Evolutionary conservation across 208 protist genomes (phyloP).

Genomic region (Leptomonas seymouri): DNA sequence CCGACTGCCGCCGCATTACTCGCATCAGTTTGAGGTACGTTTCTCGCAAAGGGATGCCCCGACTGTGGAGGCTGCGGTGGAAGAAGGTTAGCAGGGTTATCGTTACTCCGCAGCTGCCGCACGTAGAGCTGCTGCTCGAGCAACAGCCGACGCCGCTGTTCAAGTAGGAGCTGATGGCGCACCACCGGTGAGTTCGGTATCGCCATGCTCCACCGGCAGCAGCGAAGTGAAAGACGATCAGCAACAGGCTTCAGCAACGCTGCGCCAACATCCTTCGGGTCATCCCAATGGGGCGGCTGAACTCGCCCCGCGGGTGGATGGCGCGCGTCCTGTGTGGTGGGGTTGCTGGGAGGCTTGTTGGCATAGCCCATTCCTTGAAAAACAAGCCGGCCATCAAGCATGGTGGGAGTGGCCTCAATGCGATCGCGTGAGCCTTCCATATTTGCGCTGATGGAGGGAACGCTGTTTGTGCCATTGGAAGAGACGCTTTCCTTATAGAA

Average conservation of each 20-base stretch:
- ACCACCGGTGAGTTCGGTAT: not conserved
- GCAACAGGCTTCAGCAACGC: not conserved
- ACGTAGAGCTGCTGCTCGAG: slow-evolving; percentile 10
- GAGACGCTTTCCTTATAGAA: slow-evolving; percentile 3
- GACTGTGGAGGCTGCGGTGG: not conserved
- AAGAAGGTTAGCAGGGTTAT: not conserved
- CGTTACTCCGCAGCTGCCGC: slow-evolving; percentile 3
- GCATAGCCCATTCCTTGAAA: slow-evolving; percentile 5
- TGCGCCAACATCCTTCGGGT: not conserved
- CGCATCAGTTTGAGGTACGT: too few relatives aligned
- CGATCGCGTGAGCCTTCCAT: slow-evolving; percentile 2
- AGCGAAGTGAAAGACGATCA: not conserved
- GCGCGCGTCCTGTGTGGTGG: not conserved
- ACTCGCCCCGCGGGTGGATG: not conserved
- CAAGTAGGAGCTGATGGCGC: slow-evolving; percentile 5
- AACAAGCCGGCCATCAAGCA: not conserved
- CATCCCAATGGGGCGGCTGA: not conserved
- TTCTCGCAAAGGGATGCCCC: too few relatives aligned
- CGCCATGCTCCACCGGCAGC: not conserved
- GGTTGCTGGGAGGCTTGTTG: not conserved
- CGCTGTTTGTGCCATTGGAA: not conserved
- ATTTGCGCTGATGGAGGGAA: not conserved
- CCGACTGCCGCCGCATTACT: not conserved
- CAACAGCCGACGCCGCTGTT: slow-evolving; percentile 3
- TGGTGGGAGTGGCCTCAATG: not conserved